Percentiles rank a stretch among this genome's conserved stretches.
phyloP scores from a whole-genome alignment of 176 grass and related monocot species.

The Carex myosuroides region DNA sequence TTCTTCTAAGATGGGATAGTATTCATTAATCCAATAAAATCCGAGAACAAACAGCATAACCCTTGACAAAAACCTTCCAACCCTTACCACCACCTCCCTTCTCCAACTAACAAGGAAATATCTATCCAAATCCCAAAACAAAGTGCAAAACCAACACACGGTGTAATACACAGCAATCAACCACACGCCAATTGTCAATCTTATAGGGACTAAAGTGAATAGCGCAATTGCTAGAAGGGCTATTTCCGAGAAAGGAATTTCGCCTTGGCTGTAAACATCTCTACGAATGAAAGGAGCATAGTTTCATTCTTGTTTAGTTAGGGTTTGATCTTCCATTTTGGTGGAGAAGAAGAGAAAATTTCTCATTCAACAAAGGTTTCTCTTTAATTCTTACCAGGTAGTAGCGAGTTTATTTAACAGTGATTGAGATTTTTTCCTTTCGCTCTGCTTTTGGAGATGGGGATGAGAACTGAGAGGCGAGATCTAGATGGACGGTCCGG shows the following conservation, averaged over 20 bases:
- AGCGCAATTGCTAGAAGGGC: not conserved
- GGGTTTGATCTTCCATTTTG: constrained; percentile 7
- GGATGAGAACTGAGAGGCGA: not conserved
- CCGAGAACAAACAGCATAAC: constrained; percentile 1
- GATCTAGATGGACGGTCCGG: not conserved
- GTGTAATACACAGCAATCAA: constrained; percentile 3
- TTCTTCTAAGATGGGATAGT: not conserved
- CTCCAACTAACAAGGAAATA: not conserved
- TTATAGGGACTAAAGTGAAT: constrained; percentile 10
- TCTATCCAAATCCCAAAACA: constrained; percentile 14
- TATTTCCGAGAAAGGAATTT: constrained; percentile 12
- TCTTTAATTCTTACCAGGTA: not conserved
- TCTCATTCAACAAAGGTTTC: not conserved
- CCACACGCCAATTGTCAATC: not conserved
- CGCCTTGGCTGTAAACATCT: not conserved
- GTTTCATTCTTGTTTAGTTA: not conserved
- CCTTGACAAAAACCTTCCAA: constrained; percentile 1
- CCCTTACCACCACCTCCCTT: not conserved
- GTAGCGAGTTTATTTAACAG: no score
- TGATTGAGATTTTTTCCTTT: no score
- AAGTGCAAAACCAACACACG: not conserved
- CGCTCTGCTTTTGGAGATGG: not conserved
- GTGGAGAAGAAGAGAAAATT: not conserved
- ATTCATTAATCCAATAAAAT: constrained; percentile 13
- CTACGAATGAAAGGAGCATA: constrained; percentile 10